phyloP scores from a whole-genome alignment of 345 rosid species.

The Bruguiera parviflora region DNA sequence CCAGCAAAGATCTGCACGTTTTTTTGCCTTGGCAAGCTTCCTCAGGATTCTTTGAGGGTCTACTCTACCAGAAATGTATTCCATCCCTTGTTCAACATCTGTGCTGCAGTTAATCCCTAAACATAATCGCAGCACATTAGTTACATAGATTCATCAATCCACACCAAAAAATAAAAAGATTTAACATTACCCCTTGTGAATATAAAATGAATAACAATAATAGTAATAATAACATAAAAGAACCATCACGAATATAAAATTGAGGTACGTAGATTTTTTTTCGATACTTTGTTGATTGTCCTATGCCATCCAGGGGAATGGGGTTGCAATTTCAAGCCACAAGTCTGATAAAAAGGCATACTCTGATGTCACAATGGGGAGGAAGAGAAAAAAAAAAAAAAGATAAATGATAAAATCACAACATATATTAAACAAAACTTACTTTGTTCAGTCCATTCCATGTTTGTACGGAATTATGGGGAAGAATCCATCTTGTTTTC shows the following conservation, averaged over 20 bases:
- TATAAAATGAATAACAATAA: background rate
- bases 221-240: background rate
- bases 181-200: too few species aligned
- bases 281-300: constrained; percentile 8
- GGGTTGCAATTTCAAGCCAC: constrained; percentile 14
- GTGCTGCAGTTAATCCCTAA: constrained; percentile 16
- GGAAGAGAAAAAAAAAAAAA: too few species aligned
- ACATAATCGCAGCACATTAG: background rate
- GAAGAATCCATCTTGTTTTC: too few species aligned
- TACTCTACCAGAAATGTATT: constrained; percentile 17
- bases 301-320: constrained; percentile 20
- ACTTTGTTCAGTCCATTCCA: too few species aligned
- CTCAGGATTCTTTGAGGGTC: constrained; percentile 9
- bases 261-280: background rate
- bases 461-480: too few species aligned
- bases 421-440: too few species aligned
- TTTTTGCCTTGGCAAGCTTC: constrained; percentile 11
- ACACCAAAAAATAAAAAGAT: background rate
- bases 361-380: too few species aligned
- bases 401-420: too few species aligned
- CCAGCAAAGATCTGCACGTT: constrained; percentile 21
- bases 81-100: constrained; percentile 19
- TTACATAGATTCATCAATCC: too few species aligned
- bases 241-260: background rate
- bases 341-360: constrained; percentile 9